Evolutionary conservation across 345 rosid species (phyloP).

Genomic region (Eucalyptus regnans): DNA sequence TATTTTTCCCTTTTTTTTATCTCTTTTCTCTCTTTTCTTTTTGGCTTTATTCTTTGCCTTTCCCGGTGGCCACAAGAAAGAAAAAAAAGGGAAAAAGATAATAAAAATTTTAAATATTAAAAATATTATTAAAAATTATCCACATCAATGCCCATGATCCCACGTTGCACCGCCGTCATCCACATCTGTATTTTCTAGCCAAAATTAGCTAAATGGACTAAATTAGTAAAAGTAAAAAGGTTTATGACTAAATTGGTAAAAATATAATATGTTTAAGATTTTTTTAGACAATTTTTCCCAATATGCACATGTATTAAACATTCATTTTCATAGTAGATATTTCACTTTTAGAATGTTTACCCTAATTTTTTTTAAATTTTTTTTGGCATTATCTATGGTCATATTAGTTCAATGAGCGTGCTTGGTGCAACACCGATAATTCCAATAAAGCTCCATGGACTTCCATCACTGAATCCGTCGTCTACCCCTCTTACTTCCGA

Average conservation of each 20-base stretch:
- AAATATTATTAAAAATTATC: too few species aligned
- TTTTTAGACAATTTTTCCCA: rapidly evolving
- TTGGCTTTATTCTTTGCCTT: too few species aligned
- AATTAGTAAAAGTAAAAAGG: rapidly evolving
- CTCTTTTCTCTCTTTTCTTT: too few species aligned
- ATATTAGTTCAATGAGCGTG: not conserved
- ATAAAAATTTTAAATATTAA: too few species aligned
- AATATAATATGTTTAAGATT: rapidly evolving
- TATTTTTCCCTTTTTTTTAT: rapidly evolving
- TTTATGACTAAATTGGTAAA: rapidly evolving
- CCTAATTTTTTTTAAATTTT: too few species aligned
- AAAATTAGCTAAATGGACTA: rapidly evolving
- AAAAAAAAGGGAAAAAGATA: too few species aligned
- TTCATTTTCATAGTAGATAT: not conserved
- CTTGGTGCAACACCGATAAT: not conserved
- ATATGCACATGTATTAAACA: not conserved
- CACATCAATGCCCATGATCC: rapidly evolving
- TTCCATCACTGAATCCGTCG: not conserved
- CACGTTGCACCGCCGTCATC: rapidly evolving
- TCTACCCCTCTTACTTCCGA: not conserved
- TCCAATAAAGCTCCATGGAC: not conserved
- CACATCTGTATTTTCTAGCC: rapidly evolving
- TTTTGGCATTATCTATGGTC: not conserved
- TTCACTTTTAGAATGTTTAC: not conserved
- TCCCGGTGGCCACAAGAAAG: rapidly evolving